Evolutionary conservation across 2,329 filamentous ascomycete genomes (phyloP), one percentile per base, ranked within the genome.

Genomic region (Teratosphaeria zuluensis): DNA sequence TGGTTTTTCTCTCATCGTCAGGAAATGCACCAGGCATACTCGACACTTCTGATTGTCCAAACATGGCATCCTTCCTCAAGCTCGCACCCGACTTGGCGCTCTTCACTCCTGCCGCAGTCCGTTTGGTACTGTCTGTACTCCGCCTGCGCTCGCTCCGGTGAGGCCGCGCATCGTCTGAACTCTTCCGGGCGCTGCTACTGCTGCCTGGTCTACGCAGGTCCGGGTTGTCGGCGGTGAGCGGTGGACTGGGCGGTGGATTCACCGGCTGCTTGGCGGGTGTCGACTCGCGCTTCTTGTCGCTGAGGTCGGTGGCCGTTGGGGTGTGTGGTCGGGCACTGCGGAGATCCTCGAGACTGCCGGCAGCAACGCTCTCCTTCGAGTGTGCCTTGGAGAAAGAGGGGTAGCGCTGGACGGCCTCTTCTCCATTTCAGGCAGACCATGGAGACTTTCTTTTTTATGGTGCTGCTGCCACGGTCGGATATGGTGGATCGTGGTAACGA

Each of bases 341-440:
- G 14, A 67, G 53, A 16, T 74, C 72, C 38, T 77, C 76, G 56
- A 72, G 78, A 69, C 84, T 86, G 63, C 84, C 80, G 9, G 42
- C 42, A 48, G 42, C 42, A 57, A 96, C 83, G 52, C 85, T 84
- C 76, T 96, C 92, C 73, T 91, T 94, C 78, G 90, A 95, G 73
- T 95, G 90, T 12, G 88, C 88, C 75, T 95, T 96, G 75, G 89
- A 94, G 74, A 95, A 90, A 11, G 81, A 81, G 1, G 91, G 90
- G 70, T 96, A 95, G 89, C 64, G 58, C 67, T 67, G 14, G 68
- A 69, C 14, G 69, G 59, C 31, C 77, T 70, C 3, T 77, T 72
- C 24, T 76, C 74, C 74, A 80, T 76, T 64, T 80, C 78, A 42
- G 78, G 77, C 55, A 77, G 30, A 60, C 54, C 56, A 76, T 66